phyloP scores from a whole-genome alignment of 225 moss, liverwort and hornwort genomes.

The Anthoceros angustus region DNA sequence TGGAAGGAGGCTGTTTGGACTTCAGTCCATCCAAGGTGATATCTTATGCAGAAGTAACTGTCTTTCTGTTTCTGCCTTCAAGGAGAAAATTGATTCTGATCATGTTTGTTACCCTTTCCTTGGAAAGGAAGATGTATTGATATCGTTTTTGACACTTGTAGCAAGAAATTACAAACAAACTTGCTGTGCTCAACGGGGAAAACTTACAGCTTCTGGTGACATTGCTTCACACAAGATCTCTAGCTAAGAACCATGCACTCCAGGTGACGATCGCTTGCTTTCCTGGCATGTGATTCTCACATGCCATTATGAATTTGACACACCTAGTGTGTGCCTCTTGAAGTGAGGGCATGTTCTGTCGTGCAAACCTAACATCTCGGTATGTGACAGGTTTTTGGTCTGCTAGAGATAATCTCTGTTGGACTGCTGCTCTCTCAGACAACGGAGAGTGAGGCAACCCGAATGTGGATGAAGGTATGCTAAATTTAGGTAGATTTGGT shows the following conservation, averaged over 20 bases:
- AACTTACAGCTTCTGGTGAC: constrained; percentile 70
- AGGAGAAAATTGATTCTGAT: background rate
- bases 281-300: background rate
- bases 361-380: constrained; percentile 7
- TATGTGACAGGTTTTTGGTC: constrained; percentile 55
- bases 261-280: constrained; percentile 30
- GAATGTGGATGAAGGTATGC: constrained; percentile 71
- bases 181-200: constrained; percentile 52
- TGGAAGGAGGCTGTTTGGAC: constrained; percentile 46
- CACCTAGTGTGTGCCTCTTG: background rate
- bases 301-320: background rate
- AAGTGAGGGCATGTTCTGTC: background rate
- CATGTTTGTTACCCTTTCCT: background rate
- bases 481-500: background rate
- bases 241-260: constrained; percentile 35
- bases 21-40: constrained; percentile 47
- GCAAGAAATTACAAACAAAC: constrained; percentile 76
- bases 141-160: constrained; percentile 23
- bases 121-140: constrained; percentile 8
- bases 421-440: constrained; percentile 45
- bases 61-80: background rate
- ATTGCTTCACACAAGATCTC: constrained; percentile 50
- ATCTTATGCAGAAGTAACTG: background rate
- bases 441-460: constrained; percentile 53
- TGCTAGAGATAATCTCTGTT: constrained; percentile 54